Evolutionary conservation across 148 eudicot species (phyloP), one percentile per base, ranked within the genome.

Genomic region (Rhododendron mucronatum): DNA sequence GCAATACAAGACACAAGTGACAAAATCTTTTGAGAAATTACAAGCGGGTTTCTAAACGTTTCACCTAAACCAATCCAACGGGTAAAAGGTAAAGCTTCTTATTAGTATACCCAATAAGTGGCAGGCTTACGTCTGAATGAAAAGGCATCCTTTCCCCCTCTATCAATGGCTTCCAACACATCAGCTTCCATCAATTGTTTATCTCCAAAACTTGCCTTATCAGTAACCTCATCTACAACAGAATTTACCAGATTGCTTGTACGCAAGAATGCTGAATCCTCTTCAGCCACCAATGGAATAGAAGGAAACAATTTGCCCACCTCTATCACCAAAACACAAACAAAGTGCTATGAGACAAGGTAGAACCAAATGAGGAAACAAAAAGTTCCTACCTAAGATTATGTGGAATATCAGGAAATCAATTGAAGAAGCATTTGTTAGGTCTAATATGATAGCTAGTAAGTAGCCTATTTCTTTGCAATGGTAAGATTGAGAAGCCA

Each of bases 211-310:
- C 88, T 86, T 51, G 91, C 75, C 82, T 87, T 92, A 86, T 91
- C 93, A 82, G 88, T 87, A 79, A 95, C 95, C 82, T 85, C 95
- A 67, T 90, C 84, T 61, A 91, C 85, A 86, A 97, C 98, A 87
- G 94, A 88, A 87, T 88, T 88, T 80, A 86, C 95, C 61, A 97
- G 92, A 89, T 94, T 93, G 84, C 91, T 97, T 37, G 93, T 88
- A 41, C 94, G 95, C 89, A 97, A 87, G 86, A 91, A 95, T 63
- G 92, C 90, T 16, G 99, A 97, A 87, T 97, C 99, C 90, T 97
- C 99, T 90, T 97, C 99, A 86, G 99, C 99, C 90, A 97, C 99
- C 93, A 97, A 84, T 53, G 99, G 99, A 87, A 97, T 94, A 33
- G 87, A 89, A 41, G 99, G 99, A 83, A 95, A 94, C 23, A 89